Evolutionary conservation across 2,329 filamentous ascomycete genomes (phyloP), one percentile per base, ranked within the genome.

Genomic region (Purpureocillium takamizusanense): DNA sequence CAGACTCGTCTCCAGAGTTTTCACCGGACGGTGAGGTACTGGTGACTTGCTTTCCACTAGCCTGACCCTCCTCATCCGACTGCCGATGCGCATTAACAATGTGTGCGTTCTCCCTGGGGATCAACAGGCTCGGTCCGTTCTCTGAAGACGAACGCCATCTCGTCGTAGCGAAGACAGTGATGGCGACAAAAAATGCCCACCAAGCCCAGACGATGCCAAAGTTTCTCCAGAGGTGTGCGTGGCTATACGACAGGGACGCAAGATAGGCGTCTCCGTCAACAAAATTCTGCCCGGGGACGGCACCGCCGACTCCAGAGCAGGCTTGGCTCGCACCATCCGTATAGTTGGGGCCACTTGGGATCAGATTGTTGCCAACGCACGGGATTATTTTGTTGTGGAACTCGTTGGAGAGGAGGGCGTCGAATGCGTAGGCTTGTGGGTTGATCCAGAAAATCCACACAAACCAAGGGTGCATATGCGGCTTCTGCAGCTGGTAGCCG

Each of bases 341-440:
- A 40, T 76, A 80, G 2, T 61, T 60, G 0, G 66, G 60, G 0
- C 73, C 71, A 35, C 53, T 65, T 0, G 74, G 74, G 4, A 78
- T 61, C 6, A 78, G 54, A 42, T 72, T 74, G 21, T 43, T 45
- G 3, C 60, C 64, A 3, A 67, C 66, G 41, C 75, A 78, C 1
- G 63, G 58, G 14, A 78, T 67, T 2, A 50, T 63, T 51, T 81
- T 61, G 27, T 60, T 61, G 45, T 82, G 69, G 41, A 87, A 86
- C 52, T 88, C 83, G 48, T 87, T 87, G 0, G 78, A 66, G 51
- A 86, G 66, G 0, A 88, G 56, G 0, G 72, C 73, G 46, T 86
- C 78, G 41, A 86, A 87, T 0, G 69, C 78, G 41, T 86, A 86
- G 0, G 81, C 74, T 3, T 87, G 61, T 0, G 82, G 82, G 45